These are phyloP conservation scores for Trichoderma gamsii DNA, from an alignment of 495 filamentous ascomycete species.

Conservation along the genomic window DNA sequence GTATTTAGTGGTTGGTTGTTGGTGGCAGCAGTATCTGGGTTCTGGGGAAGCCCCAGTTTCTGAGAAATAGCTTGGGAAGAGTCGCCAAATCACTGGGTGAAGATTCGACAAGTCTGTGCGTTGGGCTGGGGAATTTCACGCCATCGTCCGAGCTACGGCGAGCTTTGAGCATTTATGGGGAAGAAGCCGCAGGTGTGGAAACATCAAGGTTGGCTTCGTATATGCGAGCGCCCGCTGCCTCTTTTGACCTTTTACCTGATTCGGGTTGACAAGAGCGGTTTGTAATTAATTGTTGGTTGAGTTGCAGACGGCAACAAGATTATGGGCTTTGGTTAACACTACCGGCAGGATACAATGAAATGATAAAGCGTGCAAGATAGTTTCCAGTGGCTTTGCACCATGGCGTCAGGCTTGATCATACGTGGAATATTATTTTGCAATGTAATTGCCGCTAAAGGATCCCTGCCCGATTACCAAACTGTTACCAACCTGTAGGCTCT, in stretches of 20 bases:
- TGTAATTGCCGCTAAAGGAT: not conserved
- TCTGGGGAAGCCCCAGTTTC: not conserved
- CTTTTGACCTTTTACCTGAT: not conserved
- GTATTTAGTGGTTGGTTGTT: not conserved
- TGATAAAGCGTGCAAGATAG: not conserved
- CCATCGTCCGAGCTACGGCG: not conserved
- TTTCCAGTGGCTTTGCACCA: not conserved
- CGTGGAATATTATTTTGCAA: conserved; percentile 8
- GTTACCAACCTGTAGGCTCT: not conserved
- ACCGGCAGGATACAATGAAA: not conserved
- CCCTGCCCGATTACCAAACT: not conserved
- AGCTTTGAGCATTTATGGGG: not conserved
- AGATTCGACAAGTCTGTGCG: too few species aligned
- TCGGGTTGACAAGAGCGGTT: not conserved
- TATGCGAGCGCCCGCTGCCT: not conserved
- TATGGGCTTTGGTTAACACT: not conserved
- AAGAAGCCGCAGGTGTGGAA: not conserved
- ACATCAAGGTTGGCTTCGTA: not conserved
- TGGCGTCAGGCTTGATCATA: not conserved
- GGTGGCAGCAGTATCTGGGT: not conserved
- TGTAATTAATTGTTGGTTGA: not conserved
- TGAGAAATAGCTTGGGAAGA: not conserved
- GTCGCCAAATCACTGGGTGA: not conserved
- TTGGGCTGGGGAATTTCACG: not conserved
- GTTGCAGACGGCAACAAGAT: not conserved